Evolutionary conservation across 139 green algal genomes (phyloP).

Genomic region (Nannochloris sp.): DNA sequence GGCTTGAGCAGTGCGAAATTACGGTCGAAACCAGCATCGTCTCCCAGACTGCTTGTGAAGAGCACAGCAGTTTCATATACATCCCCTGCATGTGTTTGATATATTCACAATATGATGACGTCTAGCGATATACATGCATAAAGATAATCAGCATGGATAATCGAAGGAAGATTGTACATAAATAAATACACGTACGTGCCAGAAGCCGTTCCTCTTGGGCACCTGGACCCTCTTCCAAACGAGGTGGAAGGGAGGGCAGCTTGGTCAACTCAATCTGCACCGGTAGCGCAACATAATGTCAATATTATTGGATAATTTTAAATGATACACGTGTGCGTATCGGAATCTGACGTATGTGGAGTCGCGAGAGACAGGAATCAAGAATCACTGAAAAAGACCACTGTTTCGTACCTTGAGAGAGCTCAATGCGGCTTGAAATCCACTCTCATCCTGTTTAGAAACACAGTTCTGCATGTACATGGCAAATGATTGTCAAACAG

Average conservation of each 20-base stretch:
- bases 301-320: not conserved
- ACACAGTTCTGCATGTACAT: constrained; percentile 3
- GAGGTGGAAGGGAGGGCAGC: constrained; percentile 60
- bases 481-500: not conserved
- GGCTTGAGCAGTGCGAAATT: constrained; percentile 78
- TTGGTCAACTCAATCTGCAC: constrained; percentile 72
- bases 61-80: constrained; percentile 80
- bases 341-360: not conserved
- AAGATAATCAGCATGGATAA: not conserved
- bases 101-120: not conserved
- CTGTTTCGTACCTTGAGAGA: constrained; percentile 21
- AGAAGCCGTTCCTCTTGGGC: constrained; percentile 64
- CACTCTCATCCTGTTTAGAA: constrained; percentile 14
- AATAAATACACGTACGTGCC: constrained; percentile 42
- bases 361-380: too few relatives aligned
- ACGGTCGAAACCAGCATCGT: constrained; percentile 82
- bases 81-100: constrained; percentile 48
- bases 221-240: constrained; percentile 44
- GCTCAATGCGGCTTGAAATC: constrained; percentile 10
- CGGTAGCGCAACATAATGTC: not conserved
- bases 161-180: too few relatives aligned
- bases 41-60: constrained; percentile 56
- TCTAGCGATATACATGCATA: not conserved
- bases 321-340: too few relatives aligned
- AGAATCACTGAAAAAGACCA: too few relatives aligned